phyloP scores from a whole-genome alignment of 352 stramenopile species.

The Globisporangium irregulare region DNA sequence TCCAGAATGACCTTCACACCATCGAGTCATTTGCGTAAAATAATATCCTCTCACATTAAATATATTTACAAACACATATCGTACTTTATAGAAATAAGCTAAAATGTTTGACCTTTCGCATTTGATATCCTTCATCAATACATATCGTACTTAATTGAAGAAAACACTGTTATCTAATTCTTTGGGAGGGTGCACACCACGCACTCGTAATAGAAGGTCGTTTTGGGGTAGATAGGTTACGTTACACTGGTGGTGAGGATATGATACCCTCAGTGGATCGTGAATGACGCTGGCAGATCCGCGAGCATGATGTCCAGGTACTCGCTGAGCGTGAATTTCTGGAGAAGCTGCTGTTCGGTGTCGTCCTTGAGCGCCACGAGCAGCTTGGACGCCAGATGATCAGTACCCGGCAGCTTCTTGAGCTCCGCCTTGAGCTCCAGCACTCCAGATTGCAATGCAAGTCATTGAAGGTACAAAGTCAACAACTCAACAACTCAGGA shows the following conservation, averaged over 20 bases:
- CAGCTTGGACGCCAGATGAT: constrained; percentile 38
- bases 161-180: not conserved
- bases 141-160: not conserved
- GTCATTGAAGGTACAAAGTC: not conserved
- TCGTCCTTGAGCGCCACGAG: constrained; percentile 34
- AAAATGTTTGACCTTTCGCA: not conserved
- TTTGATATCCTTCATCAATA: not conserved
- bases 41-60: not conserved
- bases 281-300: constrained; percentile 39
- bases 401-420: constrained; percentile 38
- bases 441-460: constrained; percentile 20
- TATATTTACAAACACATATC: not conserved
- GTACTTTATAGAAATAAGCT: not conserved
- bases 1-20: constrained; percentile 1
- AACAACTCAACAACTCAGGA: not conserved
- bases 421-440: constrained; percentile 48
- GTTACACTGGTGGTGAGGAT: not conserved
- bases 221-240: not conserved
- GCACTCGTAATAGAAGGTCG: not conserved
- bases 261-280: not conserved
- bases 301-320: constrained; percentile 45
- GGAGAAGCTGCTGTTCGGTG: constrained; percentile 42
- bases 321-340: constrained; percentile 45
- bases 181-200: not conserved
- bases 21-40: not conserved